These are phyloP conservation scores for Colletotrichum cereale DNA, from an alignment of 2,329 filamentous ascomycete genomes.

Conservation along the genomic window DNA sequence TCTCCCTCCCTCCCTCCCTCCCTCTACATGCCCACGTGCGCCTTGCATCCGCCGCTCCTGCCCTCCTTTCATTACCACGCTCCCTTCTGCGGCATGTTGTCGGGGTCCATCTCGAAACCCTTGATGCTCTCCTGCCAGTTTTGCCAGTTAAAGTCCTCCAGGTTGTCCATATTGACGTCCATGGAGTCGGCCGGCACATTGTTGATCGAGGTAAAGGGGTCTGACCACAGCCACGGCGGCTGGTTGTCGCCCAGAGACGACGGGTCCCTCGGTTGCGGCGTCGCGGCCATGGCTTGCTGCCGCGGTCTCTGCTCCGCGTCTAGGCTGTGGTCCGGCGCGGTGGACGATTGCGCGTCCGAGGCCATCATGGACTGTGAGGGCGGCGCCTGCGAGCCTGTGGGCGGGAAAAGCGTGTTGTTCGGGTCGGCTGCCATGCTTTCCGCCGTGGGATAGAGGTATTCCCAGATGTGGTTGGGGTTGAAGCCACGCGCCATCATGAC, in stretches of 20 bases:
- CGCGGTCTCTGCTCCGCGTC: conserved; percentile 36
- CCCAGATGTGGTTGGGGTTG: conserved; percentile 36
- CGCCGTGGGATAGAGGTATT: conserved; percentile 38
- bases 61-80: conserved; percentile 15
- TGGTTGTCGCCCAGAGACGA: conserved; percentile 50
- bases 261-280: conserved; percentile 42
- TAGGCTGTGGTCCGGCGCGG: conserved; percentile 31
- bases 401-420: conserved; percentile 30
- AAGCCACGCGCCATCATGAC: conserved; percentile 39
- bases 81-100: conserved; percentile 31
- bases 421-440: conserved; percentile 33
- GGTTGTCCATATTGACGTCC: conserved; percentile 52
- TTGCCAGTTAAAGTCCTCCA: conserved; percentile 62
- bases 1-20: neutral
- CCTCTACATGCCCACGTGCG: neutral
- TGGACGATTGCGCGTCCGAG: conserved; percentile 1
- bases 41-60: neutral
- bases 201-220: conserved; percentile 48
- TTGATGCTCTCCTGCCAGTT: conserved; percentile 60
- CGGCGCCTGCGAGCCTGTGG: conserved; percentile 10
- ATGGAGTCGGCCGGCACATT: conserved; percentile 48
- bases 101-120: conserved; percentile 50
- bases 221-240: conserved; percentile 58
- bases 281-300: conserved; percentile 42
- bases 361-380: conserved; percentile 17